Evolutionary conservation across 768 basidiomycete genomes (phyloP), one percentile per base, ranked within the genome.

Genomic region (Asterophora lycoperdoides): DNA sequence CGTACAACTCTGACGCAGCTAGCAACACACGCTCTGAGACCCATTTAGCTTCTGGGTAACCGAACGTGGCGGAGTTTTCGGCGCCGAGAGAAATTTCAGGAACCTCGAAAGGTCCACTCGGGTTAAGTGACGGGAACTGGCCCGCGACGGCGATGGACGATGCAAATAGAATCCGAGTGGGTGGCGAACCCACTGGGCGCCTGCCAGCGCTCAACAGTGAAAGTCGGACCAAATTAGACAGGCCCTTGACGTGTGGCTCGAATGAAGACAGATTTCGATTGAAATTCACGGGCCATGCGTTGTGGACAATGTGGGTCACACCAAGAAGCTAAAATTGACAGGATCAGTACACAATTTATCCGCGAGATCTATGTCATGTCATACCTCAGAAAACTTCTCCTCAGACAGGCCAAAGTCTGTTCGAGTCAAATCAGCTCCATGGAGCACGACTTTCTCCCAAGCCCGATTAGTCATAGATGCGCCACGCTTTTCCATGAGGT

Each of bases 241-340:
- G 53, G 1, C 59, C 67, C 32, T 59, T 63, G 10, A 77, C 61
- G 44, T 63, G 73, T 4, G 69, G 66, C 30, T 74, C 73, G 44
- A 76, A 73, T 1, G 75, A 75, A 5, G 68, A 59, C 8, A 77
- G 58, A 3, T 59, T 60, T 29, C 71, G 46, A 44, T 69, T 75
- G 49, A 74, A 75, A 42, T 77, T 68, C 39, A 76, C 67, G 1
- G 68, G 69, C 75, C 75, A 77, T 5, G 74, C 74, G 15, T 64
- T 66, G 38, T 69, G 52, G 46, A 63, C 61, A 53, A 69, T 61
- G 39, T 68, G 63, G 1, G 64, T 68, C 10, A 60, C 59, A 7
- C 46, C 36, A 14, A 60, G 53, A 6, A 68, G 51, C 61, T 65
- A n/a, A 11, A 49, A n/a, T 9, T 13, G 40, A 47, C 35, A 36